Evolutionary conservation across 805 yeast species (phyloP).

Genomic region (Priceomyces haplophilus): DNA sequence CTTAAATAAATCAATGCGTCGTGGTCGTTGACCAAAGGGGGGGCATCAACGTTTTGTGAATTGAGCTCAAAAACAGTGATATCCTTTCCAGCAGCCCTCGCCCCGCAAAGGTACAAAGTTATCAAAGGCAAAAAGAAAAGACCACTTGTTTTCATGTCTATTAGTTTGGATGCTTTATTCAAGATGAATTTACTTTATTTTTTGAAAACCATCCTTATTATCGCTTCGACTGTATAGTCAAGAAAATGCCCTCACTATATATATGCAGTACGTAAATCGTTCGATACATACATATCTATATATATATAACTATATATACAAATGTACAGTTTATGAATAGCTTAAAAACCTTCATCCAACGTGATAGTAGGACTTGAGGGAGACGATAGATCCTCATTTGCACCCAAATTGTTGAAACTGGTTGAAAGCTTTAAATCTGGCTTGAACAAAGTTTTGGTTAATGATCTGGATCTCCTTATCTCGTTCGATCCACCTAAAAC

Average conservation of each 20-base stretch:
- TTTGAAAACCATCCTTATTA: constrained; percentile 2
- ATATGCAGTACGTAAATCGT: constrained; percentile 5
- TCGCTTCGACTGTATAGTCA: not conserved
- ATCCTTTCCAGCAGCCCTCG: constrained; percentile 3
- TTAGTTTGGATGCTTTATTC: not conserved
- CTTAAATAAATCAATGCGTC: constrained; percentile 45
- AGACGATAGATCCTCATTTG: not conserved
- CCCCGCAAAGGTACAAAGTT: constrained; percentile 4
- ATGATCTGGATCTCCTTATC: constrained; percentile 21
- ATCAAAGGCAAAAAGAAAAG: constrained; percentile 3
- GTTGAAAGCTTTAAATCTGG: constrained; percentile 29
- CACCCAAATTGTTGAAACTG: constrained; percentile 1
- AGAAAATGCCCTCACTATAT: not conserved
- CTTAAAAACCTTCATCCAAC: constrained; percentile 30
- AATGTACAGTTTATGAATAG: not conserved
- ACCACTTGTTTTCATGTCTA: constrained; percentile 6
- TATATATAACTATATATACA: constrained; percentile 2
- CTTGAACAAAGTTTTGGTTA: constrained; percentile 36
- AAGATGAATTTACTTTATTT: not conserved
- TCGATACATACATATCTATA: not conserved
- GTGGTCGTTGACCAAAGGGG: constrained; percentile 3
- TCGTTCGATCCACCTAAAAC: constrained; percentile 19
- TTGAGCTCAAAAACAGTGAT: constrained; percentile 10
- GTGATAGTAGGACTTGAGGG: constrained; percentile 37
- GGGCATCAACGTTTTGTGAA: not conserved